phyloP scores from a whole-genome alignment of 2,329 filamentous ascomycete genomes.

The Cercospora citrullina region DNA sequence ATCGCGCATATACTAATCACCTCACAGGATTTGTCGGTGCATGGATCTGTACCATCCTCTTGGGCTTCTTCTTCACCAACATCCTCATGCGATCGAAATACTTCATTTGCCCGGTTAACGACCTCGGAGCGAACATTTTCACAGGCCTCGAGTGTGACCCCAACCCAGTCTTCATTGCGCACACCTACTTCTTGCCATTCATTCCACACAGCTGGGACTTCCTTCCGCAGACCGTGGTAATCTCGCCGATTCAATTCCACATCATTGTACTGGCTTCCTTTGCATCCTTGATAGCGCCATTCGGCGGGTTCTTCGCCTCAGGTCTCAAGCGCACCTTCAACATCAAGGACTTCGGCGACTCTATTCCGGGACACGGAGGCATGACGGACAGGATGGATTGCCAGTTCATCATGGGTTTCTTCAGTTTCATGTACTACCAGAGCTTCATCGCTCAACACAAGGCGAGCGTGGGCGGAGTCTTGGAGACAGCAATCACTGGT shows the following conservation, averaged over 20 bases:
- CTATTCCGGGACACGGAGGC: constrained; percentile 93
- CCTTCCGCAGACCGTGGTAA: constrained; percentile 67
- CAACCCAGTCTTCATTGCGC: constrained; percentile 86
- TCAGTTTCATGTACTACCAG: constrained; percentile 97
- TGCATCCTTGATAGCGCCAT: constrained; percentile 93
- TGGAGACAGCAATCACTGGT: constrained; percentile 90
- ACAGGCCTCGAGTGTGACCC: constrained; percentile 85
- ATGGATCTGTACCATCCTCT: constrained; percentile 91
- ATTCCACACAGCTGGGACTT: constrained; percentile 65
- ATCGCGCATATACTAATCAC: not conserved
- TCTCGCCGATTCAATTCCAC: constrained; percentile 91
- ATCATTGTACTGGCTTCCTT: constrained; percentile 88
- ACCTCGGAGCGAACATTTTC: constrained; percentile 89
- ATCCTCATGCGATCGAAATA: constrained; percentile 88
- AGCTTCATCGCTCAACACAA: constrained; percentile 89
- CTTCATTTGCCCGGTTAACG: constrained; percentile 97
- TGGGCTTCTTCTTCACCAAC: constrained; percentile 78
- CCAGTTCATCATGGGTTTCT: constrained; percentile 99
- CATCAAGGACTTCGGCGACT: constrained; percentile 99
- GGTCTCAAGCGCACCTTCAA: constrained; percentile 98
- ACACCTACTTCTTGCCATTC: constrained; percentile 67
- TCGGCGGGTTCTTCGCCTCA: constrained; percentile 97
- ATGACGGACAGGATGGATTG: constrained; percentile 99
- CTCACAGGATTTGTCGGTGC: constrained; percentile 81
- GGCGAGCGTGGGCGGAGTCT: constrained; percentile 78